Percentiles rank a stretch among this genome's conserved stretches.
Evolutionary conservation across 2,329 filamentous ascomycete genomes (phyloP).

Genomic region (Fusarium setosum): DNA sequence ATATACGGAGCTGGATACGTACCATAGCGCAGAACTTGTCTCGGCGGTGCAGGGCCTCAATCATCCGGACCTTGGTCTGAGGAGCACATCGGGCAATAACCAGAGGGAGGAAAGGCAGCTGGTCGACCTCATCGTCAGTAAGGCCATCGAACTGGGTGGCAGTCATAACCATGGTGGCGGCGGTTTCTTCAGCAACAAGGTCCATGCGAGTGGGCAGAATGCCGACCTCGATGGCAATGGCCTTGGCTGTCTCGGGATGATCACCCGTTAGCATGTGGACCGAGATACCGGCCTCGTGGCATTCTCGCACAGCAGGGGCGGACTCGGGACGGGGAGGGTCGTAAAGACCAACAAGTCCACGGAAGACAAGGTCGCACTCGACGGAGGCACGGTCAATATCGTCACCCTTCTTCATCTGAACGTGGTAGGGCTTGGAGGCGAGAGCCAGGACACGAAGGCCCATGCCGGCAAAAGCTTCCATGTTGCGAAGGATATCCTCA

Average conservation of each 20-base stretch:
- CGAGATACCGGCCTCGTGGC: slow-evolving; percentile 71
- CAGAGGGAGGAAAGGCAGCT: slow-evolving; percentile 72
- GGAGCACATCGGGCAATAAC: slow-evolving; percentile 78
- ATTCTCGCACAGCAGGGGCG: slow-evolving; percentile 66
- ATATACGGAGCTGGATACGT: slow-evolving; percentile 8
- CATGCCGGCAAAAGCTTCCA: slow-evolving; percentile 70
- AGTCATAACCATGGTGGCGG: slow-evolving; percentile 71
- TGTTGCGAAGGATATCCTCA: slow-evolving; percentile 69
- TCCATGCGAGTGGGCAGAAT: slow-evolving; percentile 65
- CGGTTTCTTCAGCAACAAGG: slow-evolving; percentile 62
- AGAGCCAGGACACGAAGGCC: slow-evolving; percentile 76
- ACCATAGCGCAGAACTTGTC: slow-evolving; percentile 74
- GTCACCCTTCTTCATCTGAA: slow-evolving; percentile 52
- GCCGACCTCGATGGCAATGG: slow-evolving; percentile 71
- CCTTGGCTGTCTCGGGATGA: slow-evolving; percentile 71
- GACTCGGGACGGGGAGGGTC: slow-evolving; percentile 78
- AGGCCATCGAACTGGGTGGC: slow-evolving; percentile 73
- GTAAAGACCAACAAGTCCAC: slow-evolving; percentile 76
- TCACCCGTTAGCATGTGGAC: slow-evolving; percentile 78
- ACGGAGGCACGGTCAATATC: slow-evolving; percentile 63
- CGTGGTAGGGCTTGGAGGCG: slow-evolving; percentile 58
- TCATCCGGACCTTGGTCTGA: slow-evolving; percentile 79
- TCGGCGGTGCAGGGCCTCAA: slow-evolving; percentile 76
- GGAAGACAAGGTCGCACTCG: slow-evolving; percentile 71
- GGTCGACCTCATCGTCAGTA: slow-evolving; percentile 71